Conservation (phyloP, 2,329 filamentous ascomycete species). For the Talaromyces islandicus region DNA sequence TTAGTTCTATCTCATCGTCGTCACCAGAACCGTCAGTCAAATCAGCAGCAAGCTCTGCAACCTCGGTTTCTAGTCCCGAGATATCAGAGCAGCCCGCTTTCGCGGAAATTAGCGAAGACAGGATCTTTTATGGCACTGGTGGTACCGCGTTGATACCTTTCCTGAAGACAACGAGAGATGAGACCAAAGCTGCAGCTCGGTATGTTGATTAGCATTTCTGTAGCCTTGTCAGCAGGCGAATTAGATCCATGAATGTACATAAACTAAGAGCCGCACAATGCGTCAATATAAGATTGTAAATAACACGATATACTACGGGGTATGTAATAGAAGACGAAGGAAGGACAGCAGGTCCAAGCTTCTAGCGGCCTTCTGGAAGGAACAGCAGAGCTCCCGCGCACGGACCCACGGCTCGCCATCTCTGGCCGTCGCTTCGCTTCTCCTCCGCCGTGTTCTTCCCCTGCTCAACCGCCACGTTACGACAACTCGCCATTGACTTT, state of each 20-base stretch:
- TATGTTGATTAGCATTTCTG: constrained; percentile 14
- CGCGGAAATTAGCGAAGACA: constrained; percentile 22
- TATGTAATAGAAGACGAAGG: background rate
- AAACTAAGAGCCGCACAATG: too few relatives aligned
- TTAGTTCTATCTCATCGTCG: background rate
- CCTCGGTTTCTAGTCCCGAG: constrained; percentile 24
- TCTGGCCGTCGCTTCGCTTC: constrained; percentile 1
- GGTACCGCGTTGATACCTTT: constrained; percentile 50
- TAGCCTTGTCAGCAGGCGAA: background rate
- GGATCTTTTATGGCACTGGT: constrained; percentile 45
- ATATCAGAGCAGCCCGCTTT: constrained; percentile 12
- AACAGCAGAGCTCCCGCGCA: background rate
- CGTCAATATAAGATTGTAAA: background rate
- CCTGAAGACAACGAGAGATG: constrained; percentile 46
- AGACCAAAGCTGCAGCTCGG: constrained; percentile 39
- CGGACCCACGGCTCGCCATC: constrained; percentile 13
- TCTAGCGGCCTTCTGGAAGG: constrained; percentile 14
- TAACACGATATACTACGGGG: background rate
- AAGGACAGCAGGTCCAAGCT: background rate
- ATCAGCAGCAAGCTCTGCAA: background rate
- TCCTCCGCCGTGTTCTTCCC: background rate
- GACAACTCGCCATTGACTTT: constrained; percentile 2
- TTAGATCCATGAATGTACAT: background rate
- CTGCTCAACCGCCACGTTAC: constrained; percentile 6
- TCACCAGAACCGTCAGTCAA: background rate